Percentiles rank a stretch among this genome's conserved stretches.
Conservation (phyloP, 2,329 filamentous ascomycete species). For the Fonsecaea multimorphosa region DNA sequence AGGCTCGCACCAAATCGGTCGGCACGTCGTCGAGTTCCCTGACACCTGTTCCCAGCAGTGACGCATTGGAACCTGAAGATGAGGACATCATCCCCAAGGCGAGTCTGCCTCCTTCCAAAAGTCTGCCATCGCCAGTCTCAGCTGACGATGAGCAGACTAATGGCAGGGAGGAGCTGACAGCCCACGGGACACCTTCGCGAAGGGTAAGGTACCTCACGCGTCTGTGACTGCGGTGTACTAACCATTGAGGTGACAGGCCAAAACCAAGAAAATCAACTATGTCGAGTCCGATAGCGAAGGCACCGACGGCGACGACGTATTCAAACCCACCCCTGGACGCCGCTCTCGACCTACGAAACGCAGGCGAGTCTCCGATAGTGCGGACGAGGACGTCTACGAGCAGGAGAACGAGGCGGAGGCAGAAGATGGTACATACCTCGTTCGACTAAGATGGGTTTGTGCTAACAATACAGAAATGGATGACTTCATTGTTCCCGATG, state of each 20-base stretch:
- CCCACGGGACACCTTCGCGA: conserved; percentile 75
- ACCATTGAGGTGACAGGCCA: conserved; percentile 51
- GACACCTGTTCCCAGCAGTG: conserved; percentile 82
- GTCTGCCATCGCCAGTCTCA: conserved; percentile 52
- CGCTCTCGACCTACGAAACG: conserved; percentile 59
- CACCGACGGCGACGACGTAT: conserved; percentile 71
- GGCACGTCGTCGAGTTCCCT: conserved; percentile 53
- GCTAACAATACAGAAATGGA: conserved; percentile 67
- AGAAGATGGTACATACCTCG: conserved; percentile 53
- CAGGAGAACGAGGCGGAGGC: conserved; percentile 66
- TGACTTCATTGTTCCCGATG: conserved; percentile 86
- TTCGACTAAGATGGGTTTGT: not conserved
- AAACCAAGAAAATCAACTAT: conserved; percentile 73
- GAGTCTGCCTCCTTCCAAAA: conserved; percentile 58
- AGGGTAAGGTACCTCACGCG: conserved; percentile 63
- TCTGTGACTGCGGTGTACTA: conserved; percentile 12
- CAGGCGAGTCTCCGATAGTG: conserved; percentile 68
- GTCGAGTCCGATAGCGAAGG: conserved; percentile 81
- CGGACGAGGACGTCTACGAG: conserved; percentile 71
- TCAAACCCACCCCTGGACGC: conserved; percentile 60
- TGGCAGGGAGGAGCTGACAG: conserved; percentile 41
- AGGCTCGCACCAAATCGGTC: conserved; percentile 56
- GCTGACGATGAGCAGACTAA: conserved; percentile 48
- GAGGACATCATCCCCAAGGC: conserved; percentile 56
- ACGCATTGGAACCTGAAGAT: conserved; percentile 71